These are phyloP conservation scores for Colletotrichum acutatum DNA, from an alignment of 2,329 filamentous ascomycete species.

Conservation along the genomic window DNA sequence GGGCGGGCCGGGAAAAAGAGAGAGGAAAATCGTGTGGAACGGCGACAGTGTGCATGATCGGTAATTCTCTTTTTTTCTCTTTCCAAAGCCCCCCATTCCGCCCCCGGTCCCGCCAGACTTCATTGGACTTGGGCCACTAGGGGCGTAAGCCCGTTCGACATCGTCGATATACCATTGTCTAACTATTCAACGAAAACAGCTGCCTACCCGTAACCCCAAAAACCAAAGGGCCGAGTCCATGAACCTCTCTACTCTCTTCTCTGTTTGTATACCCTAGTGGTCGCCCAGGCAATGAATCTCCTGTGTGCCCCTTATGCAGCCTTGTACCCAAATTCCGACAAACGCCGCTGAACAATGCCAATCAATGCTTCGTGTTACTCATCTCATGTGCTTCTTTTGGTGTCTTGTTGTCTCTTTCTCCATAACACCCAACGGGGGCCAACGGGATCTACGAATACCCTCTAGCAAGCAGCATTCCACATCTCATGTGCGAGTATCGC, in stretches of 20 bases:
- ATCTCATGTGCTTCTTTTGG: not conserved
- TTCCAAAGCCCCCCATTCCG: not conserved
- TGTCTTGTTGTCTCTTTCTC: not conserved
- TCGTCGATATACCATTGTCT: not conserved
- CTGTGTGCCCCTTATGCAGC: not conserved
- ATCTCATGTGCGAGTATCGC: constrained; percentile 33
- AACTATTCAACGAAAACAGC: not conserved
- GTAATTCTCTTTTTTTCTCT: not conserved
- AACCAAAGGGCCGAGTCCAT: not conserved
- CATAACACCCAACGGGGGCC: too few relatives aligned
- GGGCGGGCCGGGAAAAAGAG: not conserved
- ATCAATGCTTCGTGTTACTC: constrained; percentile 31
- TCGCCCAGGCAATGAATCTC: not conserved
- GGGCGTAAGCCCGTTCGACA: not conserved
- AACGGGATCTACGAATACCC: not conserved
- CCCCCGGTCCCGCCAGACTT: not conserved
- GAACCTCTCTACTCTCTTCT: too few relatives aligned
- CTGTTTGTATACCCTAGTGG: not conserved
- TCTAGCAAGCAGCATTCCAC: constrained; percentile 33
- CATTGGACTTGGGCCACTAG: not conserved
- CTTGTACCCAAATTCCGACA: not conserved
- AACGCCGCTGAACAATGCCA: constrained; percentile 17
- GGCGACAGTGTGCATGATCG: constrained; percentile 7
- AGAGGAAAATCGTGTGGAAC: not conserved
- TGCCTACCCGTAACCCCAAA: not conserved